phyloP scores from a whole-genome alignment of 345 rosid species.

The Geranium rotundifolium region DNA sequence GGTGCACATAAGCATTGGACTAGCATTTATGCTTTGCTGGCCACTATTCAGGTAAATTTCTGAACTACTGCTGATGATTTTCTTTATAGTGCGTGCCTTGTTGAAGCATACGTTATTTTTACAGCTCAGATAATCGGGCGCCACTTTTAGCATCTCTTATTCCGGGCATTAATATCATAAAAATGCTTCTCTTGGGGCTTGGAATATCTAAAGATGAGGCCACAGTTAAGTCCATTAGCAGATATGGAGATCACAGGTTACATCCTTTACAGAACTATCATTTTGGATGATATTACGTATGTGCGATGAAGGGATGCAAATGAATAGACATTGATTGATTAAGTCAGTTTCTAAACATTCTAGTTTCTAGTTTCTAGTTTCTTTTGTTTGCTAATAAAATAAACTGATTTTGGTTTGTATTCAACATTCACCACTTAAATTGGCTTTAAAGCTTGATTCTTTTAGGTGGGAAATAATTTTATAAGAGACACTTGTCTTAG shows the following conservation, averaged over 20 bases:
- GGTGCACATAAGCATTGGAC: constrained; percentile 77
- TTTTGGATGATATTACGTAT: not conserved
- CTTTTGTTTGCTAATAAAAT: not conserved
- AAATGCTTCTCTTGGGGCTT: constrained; percentile 67
- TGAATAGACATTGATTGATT: not conserved
- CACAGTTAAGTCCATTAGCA: constrained; percentile 87
- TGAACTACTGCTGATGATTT: constrained; percentile 3
- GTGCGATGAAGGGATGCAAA: not conserved
- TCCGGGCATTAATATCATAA: constrained; percentile 59
- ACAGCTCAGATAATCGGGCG: constrained; percentile 70
- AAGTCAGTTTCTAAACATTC: not conserved
- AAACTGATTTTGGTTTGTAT: not conserved
- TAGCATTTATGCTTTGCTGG: constrained; percentile 85
- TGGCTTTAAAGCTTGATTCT: not conserved
- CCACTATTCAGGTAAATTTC: constrained; percentile 57
- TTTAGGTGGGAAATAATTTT: not conserved
- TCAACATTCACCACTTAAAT: not conserved
- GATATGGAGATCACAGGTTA: constrained; percentile 83
- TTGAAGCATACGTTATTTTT: constrained; percentile 14
- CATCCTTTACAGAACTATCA: constrained; percentile 1
- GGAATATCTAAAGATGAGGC: constrained; percentile 79
- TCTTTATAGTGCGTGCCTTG: constrained; percentile 5
- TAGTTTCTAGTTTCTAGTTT: too few species aligned
- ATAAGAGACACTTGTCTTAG: too few species aligned
- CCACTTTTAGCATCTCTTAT: constrained; percentile 58